phyloP scores from a whole-genome alignment of 208 protist genomes.

The Crithidia thermophila region DNA sequence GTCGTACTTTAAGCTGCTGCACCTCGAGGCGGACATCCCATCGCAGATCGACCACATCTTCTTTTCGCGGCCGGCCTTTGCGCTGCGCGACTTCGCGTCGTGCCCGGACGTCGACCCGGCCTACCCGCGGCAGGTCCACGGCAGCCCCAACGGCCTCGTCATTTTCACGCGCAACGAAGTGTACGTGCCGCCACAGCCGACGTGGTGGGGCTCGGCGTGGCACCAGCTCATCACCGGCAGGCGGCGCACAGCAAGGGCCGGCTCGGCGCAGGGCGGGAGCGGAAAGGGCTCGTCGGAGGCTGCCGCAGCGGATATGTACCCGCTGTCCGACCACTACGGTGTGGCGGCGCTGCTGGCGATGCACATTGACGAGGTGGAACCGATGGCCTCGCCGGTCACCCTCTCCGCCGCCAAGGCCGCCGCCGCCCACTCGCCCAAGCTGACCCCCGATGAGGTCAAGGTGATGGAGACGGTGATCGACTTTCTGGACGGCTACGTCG shows the following conservation, averaged over 20 bases:
- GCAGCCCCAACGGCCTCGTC: slow-evolving; percentile 61
- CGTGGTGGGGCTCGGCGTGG: slow-evolving; percentile 18
- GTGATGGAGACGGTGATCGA: slow-evolving; percentile 41
- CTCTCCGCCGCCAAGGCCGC: background rate
- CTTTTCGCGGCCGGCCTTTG: slow-evolving; percentile 50
- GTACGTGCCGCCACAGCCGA: slow-evolving; percentile 19
- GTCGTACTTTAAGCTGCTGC: slow-evolving; percentile 80
- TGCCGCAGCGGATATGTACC: slow-evolving; percentile 29
- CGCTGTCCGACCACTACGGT: slow-evolving; percentile 89
- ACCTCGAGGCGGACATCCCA: slow-evolving; percentile 72
- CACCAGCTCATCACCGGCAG: slow-evolving; percentile 27
- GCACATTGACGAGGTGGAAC: slow-evolving; percentile 14
- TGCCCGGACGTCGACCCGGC: slow-evolving; percentile 65
- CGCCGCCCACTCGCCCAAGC: background rate
- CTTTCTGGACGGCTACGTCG: slow-evolving; percentile 50
- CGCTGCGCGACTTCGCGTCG: slow-evolving; percentile 56
- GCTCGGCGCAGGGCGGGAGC: background rate
- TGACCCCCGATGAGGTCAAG: slow-evolving; percentile 47
- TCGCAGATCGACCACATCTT: slow-evolving; percentile 91
- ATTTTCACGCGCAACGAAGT: slow-evolving; percentile 82
- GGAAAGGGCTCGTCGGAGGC: background rate
- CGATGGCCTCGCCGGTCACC: background rate
- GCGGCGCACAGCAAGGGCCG: background rate
- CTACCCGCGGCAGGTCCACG: slow-evolving; percentile 41
- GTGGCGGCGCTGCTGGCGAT: slow-evolving; percentile 71